Base-by-base conservation (phyloP, 2,329 filamentous ascomycete species). In the Ophiocordyceps sinensis region DNA sequence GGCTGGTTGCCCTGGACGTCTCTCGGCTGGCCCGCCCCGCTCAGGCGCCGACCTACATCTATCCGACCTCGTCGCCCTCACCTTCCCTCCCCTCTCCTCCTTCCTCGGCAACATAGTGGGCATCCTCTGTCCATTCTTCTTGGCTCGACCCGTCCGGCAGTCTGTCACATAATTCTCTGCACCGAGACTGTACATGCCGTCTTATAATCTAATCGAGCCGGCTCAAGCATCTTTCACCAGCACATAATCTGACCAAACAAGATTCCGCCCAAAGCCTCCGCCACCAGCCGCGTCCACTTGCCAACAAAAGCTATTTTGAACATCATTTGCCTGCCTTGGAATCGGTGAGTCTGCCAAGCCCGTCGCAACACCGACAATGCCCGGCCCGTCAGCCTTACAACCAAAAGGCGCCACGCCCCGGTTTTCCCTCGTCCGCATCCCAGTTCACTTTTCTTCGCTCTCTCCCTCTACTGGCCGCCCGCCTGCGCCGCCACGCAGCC, bases 141-240 rank as follows among this genome's bases (percentile, higher is more conserved):
- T 7, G 6, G 9, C 23, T 7, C 5, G 6, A 4, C 23, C 23
- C 32, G 5, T 35, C 30, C 38, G 4, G n/a, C 10, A 28, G 12
- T 19, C 28, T 30, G 39, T 41, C 39, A 41, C 34, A 41, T 41
- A 41, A 19, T 37, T 23, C 38, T 19, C 19, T 19, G 19, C 19
- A 14, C 17, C 15, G 39, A 28, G 36, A 13, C 29, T 49, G 49
- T 50, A 49, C 45, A 49, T 52, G 48, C 45, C 47, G 44, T 42
- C 36, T 34, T 28, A 46, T 44, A 49, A 48, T 43, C 38, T 45
- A 43, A 13, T 42, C 41, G 37, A 39, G 26, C 39, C 28, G 38
- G 43, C 34, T 38, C 30, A 19, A 38, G 37, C 39, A 41, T 37
- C 39, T 26, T 19, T 23, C 19, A 6, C 23, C 23, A 26, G 32